Base-by-base conservation (phyloP, 805 yeast species). In the Suhomyces prunicola region DNA sequence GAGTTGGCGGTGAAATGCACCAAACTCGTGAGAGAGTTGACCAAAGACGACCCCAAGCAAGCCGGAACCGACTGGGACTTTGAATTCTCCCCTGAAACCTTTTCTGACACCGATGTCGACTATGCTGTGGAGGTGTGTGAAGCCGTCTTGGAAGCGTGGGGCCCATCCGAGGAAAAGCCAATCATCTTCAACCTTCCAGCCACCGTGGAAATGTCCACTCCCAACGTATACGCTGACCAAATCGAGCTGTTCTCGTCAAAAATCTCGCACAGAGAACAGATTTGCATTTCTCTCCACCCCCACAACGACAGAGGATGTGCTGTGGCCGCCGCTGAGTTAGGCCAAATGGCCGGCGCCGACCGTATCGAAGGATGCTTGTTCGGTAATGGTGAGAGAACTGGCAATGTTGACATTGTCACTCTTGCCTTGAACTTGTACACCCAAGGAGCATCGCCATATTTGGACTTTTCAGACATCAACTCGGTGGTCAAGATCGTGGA, bases 251-350 rank as follows among this genome's bases (percentile, higher is more conserved):
- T 88, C 61, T 66, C 82, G 47, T 81, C 80, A 13, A 72, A 82
- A 55, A 81, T 88, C 52, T 61, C 81, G 46, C 81, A 87, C 57
- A 82, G 96, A 58, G 88, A 86, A 52, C 85, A 78, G 58, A 81
- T 88, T 23, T 83, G 89, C 61, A 81, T 88, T 49, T 87, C 94
- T 12, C 79, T 88, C 52, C 96, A 88, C 68, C 88, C 90, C 31
- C 96, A 88, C 70, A 88, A 88, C 60, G 94, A 88, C 71, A 80
- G 96, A 63, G 96, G 96, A 22, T 87, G 93, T 67, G 92, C 88
- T 12, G 92, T 88, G n/a, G 94, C 93, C 9, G 94, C 94, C 35
- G 86, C 91, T 3, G 96, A 88, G 70, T 78, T 88, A 52, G 96
- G 88, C 46, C 85, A 84, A 63, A 63, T 88, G 70, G 96, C 90